Base-by-base conservation (phyloP, 768 basidiomycete species). In the Mycena albidolilacea region DNA sequence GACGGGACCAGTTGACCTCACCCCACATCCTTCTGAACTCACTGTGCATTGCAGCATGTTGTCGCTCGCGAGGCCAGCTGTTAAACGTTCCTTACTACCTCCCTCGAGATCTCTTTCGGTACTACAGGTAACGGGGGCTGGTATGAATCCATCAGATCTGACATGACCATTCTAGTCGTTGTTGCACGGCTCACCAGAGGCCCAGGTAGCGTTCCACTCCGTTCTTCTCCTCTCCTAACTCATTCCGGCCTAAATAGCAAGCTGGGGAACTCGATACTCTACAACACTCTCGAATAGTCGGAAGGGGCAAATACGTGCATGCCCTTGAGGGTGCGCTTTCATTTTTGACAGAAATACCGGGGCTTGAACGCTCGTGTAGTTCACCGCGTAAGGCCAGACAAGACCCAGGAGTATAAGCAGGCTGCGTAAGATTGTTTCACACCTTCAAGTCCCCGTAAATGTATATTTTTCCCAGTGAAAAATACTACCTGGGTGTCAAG, bases 301-400 rank as follows among this genome's bases (percentile, higher is more conserved):
- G 95, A 43, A 87, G 97, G 70, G 96, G 97, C 58, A 99, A 99
- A 87, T 97, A 97, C 80, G 88, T 97, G 43, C 96, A 97, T 81
- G 94, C 92, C 14, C 91, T 97, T 76, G 95, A 96, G 84, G 88
- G 96, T 96, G 78, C 78, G 92, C 17, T 55, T 65, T 43, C 71
- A 8, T 44, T 71, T 23, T 48, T 43, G 30, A 14, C 1, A 37
- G 19, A 69, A 17, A 17, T 19, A 3, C 11, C 70, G 21, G 44
- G 37, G 8, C 52, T 57, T 60, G 44, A 68, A n/a, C 35, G 35
- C 69, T 75, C 78, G 43, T 78, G 23, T 80, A 98, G 94, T 91
- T 43, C 98, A 99, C 83, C 88, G 86, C 70, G 95, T 99, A 76
- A 93, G 91, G 79, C 97, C 97, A 14, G 91, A 93, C 74, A 89